A percentile compares a stretch with the other conserved stretches of the same genome.
These are phyloP conservation scores for Chalaropsis thielavioides DNA, from an alignment of 2,329 filamentous ascomycete genomes.

Conservation along the genomic window DNA sequence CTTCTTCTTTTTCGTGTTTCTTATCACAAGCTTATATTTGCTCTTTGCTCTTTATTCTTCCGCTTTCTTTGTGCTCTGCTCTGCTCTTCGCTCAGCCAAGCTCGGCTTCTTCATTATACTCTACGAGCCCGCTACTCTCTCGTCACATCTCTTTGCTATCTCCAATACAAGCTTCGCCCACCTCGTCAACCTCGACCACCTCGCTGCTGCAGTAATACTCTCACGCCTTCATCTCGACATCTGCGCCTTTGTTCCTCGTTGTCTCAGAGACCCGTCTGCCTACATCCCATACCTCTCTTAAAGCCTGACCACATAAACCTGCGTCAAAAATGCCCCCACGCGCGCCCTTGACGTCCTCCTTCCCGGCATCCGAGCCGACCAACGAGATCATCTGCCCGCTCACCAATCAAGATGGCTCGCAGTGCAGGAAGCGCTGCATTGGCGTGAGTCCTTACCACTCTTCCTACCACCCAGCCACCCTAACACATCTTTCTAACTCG, in stretches of 20 bases:
- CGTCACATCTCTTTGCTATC: neutral
- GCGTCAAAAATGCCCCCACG: conserved; percentile 63
- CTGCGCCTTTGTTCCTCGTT: neutral
- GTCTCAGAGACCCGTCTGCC: neutral
- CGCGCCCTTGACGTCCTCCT: conserved; percentile 74
- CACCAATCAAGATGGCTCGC: conserved; percentile 89
- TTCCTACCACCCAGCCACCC: too few species aligned
- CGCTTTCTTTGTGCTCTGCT: neutral
- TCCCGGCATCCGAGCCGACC: conserved; percentile 80
- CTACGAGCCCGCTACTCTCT: too few species aligned
- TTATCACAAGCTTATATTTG: neutral
- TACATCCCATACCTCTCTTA: neutral
- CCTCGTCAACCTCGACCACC: too few species aligned
- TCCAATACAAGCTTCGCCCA: neutral
- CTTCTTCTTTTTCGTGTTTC: neutral
- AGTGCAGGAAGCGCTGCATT: conserved; percentile 92
- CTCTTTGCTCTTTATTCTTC: neutral
- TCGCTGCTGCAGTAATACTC: neutral
- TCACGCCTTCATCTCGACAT: neutral
- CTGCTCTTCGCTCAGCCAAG: neutral
- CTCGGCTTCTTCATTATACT: too few species aligned
- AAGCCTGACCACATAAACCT: neutral
- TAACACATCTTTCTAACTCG: too few species aligned
- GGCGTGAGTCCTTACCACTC: conserved; percentile 56
- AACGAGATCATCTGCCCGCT: conserved; percentile 96